phyloP scores from a whole-genome alignment of 768 basidiomycete species.

The Daedaleopsis sinensis region DNA sequence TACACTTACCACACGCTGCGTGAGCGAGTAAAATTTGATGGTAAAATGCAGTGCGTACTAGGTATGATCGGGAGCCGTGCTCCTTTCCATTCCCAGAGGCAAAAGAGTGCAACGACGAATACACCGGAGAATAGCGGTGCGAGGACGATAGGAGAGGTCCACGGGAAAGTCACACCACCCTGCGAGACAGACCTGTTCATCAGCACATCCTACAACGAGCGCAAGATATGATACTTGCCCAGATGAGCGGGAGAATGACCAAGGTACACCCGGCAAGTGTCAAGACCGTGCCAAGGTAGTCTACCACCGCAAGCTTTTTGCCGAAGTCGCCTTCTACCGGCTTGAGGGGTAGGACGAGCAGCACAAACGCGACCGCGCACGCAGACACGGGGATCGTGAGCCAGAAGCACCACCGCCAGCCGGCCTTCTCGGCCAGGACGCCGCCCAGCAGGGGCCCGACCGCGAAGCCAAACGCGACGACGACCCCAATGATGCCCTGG shows the following conservation, averaged over 20 bases:
- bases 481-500: constrained; percentile 70
- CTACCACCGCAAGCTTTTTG: constrained; percentile 67
- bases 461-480: constrained; percentile 62
- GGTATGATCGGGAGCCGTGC: constrained; percentile 75
- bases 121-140: constrained; percentile 49
- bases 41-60: constrained; percentile 42
- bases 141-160: constrained; percentile 64
- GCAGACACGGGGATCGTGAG: constrained; percentile 65
- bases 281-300: constrained; percentile 61
- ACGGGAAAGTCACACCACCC: constrained; percentile 76
- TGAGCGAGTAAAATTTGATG: neutral
- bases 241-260: constrained; percentile 71
- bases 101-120: constrained; percentile 56
- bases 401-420: constrained; percentile 83
- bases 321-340: constrained; percentile 63
- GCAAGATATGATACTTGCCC: constrained; percentile 45
- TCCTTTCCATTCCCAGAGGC: constrained; percentile 73
- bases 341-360: constrained; percentile 70
- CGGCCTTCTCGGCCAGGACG: constrained; percentile 58
- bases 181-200: constrained; percentile 28
- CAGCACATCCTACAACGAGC: neutral
- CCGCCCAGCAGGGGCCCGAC: constrained; percentile 74
- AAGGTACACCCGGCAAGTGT: constrained; percentile 64
- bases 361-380: constrained; percentile 54
- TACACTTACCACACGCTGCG: constrained; percentile 48